Evolutionary conservation across 768 basidiomycete species (phyloP).

Genomic region (Mycena crocata): DNA sequence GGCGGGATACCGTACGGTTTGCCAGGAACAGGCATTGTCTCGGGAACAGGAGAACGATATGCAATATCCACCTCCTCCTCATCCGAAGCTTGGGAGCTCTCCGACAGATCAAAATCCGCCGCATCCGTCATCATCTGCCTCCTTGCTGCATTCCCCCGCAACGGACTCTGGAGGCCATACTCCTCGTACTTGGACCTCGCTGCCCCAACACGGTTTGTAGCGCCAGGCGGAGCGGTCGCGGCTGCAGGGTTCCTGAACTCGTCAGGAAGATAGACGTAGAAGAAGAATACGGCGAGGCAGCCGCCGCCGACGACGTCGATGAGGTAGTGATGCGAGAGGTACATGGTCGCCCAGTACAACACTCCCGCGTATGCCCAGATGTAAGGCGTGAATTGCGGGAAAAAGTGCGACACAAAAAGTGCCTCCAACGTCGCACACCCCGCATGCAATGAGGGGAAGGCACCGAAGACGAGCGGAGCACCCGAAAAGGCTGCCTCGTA

Average conservation of each 20-base stretch:
- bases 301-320: constrained; percentile 97
- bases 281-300: constrained; percentile 87
- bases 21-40: constrained; percentile 48
- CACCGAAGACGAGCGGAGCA: constrained; percentile 95
- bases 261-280: constrained; percentile 90
- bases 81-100: constrained; percentile 65
- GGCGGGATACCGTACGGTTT: constrained; percentile 44
- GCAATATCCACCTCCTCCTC: constrained; percentile 77
- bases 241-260: constrained; percentile 72
- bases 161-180: constrained; percentile 80
- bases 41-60: constrained; percentile 72
- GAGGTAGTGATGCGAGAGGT: constrained; percentile 97
- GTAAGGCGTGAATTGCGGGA: constrained; percentile 75
- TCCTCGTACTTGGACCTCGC: constrained; percentile 74
- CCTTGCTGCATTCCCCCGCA: constrained; percentile 33
- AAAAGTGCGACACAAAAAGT: constrained; percentile 94
- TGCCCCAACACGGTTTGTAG: constrained; percentile 25
- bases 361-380: constrained; percentile 88
- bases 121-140: constrained; percentile 52
- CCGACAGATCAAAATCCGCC: constrained; percentile 67
- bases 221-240: constrained; percentile 61
- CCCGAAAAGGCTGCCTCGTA: constrained; percentile 87
- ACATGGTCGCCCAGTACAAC: constrained; percentile 99
- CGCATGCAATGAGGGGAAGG: constrained; percentile 94
- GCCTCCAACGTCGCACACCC: constrained; percentile 93